Conservation (phyloP, 1,284 basidiomycete species). For the Cutaneotrichosporon cyanovorans region DNA sequence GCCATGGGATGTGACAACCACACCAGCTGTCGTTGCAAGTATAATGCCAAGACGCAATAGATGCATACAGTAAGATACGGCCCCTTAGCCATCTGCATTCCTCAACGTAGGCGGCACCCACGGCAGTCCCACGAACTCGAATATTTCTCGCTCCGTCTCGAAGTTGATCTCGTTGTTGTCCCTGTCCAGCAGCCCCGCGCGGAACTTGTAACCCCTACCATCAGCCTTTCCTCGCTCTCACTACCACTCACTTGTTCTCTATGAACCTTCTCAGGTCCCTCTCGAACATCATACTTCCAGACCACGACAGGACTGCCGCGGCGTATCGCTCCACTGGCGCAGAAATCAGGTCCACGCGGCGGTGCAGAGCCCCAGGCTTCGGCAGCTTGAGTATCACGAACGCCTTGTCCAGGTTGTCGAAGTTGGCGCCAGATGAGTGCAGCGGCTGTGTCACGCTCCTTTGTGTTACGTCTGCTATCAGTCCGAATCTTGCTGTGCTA, state of each 20-base stretch:
- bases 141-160: conserved; percentile 41
- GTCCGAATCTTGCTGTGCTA: background rate
- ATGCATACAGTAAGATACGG: background rate
- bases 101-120: conserved; percentile 41
- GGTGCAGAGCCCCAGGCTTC: conserved; percentile 20
- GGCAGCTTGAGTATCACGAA: conserved; percentile 38
- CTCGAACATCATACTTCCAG: conserved; percentile 47
- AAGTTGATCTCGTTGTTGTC: conserved; percentile 29
- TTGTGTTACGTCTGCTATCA: conserved; percentile 25
- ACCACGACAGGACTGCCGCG: conserved; percentile 42
- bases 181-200: conserved; percentile 30
- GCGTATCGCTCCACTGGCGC: conserved; percentile 40
- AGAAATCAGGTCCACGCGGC: conserved; percentile 42
- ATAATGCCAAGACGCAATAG: too few relatives aligned
- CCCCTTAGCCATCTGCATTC: conserved; percentile 42
- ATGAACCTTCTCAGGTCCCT: conserved; percentile 41
- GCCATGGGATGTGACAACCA: too few relatives aligned
- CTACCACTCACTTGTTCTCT: conserved; percentile 24
- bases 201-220: conserved; percentile 38
- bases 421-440: conserved; percentile 34
- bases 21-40: too few relatives aligned
- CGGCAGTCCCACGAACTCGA: conserved; percentile 32
- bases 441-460: conserved; percentile 22
- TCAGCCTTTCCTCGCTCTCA: background rate
- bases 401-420: conserved; percentile 46